A percentile compares a stretch with the other conserved stretches of the same genome.
Evolutionary conservation across 441 rosid genomes (phyloP).

Genomic region (Croton setiger): DNA sequence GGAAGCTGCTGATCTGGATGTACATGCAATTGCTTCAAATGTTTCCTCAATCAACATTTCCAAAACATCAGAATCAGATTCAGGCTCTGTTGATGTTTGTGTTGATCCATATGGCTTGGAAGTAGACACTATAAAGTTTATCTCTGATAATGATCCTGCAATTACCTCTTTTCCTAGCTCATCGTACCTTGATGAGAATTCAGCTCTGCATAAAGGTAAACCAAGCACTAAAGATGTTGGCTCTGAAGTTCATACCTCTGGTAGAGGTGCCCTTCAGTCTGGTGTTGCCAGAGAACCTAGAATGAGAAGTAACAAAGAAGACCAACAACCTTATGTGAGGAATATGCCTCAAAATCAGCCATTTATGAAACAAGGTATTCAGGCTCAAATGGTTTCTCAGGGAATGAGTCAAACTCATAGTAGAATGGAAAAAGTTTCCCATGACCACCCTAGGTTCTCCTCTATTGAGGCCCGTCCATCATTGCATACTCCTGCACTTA

Average conservation of each 20-base stretch:
- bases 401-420: constrained; percentile 31
- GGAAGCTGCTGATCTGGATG: constrained; percentile 46
- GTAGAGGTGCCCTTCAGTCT: constrained; percentile 33
- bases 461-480: constrained; percentile 34
- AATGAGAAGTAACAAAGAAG: constrained; percentile 52
- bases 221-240: constrained; percentile 30
- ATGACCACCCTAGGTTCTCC: constrained; percentile 36
- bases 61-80: constrained; percentile 42
- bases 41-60: constrained; percentile 48
- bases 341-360: constrained; percentile 40
- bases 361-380: constrained; percentile 41
- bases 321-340: constrained; percentile 56
- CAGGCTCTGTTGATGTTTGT: constrained; percentile 41
- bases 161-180: constrained; percentile 34
- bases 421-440: constrained; percentile 34
- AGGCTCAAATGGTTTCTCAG: constrained; percentile 32
- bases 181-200: constrained; percentile 27
- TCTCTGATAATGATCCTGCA: constrained; percentile 41
- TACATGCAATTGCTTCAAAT: constrained; percentile 42
- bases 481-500: constrained; percentile 52
- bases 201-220: constrained; percentile 35
- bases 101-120: constrained; percentile 33
- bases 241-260: constrained; percentile 41
- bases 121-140: constrained; percentile 41
- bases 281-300: constrained; percentile 38